Evolutionary conservation across 768 basidiomycete genomes (phyloP).

Genomic region (Fomitopsis serialis): DNA sequence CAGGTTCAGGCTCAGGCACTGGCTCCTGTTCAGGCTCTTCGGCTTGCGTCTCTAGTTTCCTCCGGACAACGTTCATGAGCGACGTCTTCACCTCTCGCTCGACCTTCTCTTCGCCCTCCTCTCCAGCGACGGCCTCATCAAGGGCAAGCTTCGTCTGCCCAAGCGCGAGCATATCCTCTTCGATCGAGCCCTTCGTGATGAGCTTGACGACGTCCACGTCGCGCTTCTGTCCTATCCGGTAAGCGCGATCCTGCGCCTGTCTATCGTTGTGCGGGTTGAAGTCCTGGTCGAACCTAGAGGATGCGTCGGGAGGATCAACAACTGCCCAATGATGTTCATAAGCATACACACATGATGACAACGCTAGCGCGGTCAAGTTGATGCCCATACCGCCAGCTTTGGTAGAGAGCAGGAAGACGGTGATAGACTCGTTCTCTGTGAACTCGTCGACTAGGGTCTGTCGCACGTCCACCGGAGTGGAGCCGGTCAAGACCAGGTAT

Average conservation of each 20-base stretch:
- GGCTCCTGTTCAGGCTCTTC: slow-evolving; percentile 35
- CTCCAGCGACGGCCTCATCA: slow-evolving; percentile 92
- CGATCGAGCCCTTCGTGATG: slow-evolving; percentile 87
- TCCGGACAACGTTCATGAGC: slow-evolving; percentile 76
- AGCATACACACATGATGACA: slow-evolving; percentile 71
- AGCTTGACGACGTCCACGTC: slow-evolving; percentile 95
- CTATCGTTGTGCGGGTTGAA: slow-evolving; percentile 98
- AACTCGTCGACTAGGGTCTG: slow-evolving; percentile 96
- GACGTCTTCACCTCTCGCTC: slow-evolving; percentile 79
- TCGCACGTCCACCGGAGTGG: slow-evolving; percentile 89
- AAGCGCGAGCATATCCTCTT: slow-evolving; percentile 91
- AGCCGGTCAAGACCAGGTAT: slow-evolving; percentile 84
- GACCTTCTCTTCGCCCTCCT: slow-evolving; percentile 53
- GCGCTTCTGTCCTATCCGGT: slow-evolving; percentile 92
- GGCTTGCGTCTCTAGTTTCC: slow-evolving; percentile 55
- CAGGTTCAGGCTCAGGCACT: slow-evolving; percentile 2
- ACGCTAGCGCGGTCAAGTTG: slow-evolving; percentile 95
- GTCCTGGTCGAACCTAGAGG: slow-evolving; percentile 86
- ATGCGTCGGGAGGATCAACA: not conserved
- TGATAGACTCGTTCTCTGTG: slow-evolving; percentile 77
- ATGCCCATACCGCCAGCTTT: slow-evolving; percentile 97
- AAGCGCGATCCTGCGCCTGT: slow-evolving; percentile 96
- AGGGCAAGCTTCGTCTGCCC: slow-evolving; percentile 88
- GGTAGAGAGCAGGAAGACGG: slow-evolving; percentile 86
- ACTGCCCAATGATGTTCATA: not conserved